Evolutionary conservation across 78 protist genomes (phyloP).

Genomic region (Polysphondylium violaceum): DNA sequence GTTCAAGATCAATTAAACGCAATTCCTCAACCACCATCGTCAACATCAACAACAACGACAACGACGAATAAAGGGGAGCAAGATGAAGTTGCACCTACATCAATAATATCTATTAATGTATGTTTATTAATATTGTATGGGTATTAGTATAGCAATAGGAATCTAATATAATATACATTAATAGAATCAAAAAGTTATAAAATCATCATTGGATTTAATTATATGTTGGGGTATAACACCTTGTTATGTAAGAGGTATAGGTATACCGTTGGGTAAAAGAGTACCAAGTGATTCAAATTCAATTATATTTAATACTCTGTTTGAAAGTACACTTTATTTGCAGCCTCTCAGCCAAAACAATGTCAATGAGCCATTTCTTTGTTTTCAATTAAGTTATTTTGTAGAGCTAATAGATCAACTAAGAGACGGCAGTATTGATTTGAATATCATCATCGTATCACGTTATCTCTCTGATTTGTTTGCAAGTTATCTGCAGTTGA

Average conservation of each 20-base stretch:
- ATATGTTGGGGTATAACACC: slow-evolving; percentile 64
- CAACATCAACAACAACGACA: not conserved
- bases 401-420: not conserved
- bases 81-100: not conserved
- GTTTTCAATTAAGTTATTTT: slow-evolving; percentile 10
- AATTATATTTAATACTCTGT: not conserved
- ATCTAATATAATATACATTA: not conserved
- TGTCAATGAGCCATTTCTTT: not conserved
- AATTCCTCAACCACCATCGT: not conserved
- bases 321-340: not conserved
- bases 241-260: slow-evolving; percentile 16
- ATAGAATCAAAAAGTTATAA: slow-evolving; percentile 53
- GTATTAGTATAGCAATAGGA: not conserved
- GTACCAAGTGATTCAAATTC: slow-evolving; percentile 5
- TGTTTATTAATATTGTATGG: not conserved
- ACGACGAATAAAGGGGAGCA: not conserved
- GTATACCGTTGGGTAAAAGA: slow-evolving; percentile 47
- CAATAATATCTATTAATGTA: not conserved
- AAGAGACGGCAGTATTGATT: slow-evolving; percentile 12
- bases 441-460: slow-evolving; percentile 26
- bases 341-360: too few relatives aligned
- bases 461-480: slow-evolving; percentile 66
- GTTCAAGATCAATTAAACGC: not conserved
- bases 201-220: slow-evolving; percentile 45
- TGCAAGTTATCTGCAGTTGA: slow-evolving; percentile 27